Percentiles rank a stretch among this genome's conserved stretches.
Conservation (phyloP, 2,329 filamentous ascomycete species). For the Periconia sp. region DNA sequence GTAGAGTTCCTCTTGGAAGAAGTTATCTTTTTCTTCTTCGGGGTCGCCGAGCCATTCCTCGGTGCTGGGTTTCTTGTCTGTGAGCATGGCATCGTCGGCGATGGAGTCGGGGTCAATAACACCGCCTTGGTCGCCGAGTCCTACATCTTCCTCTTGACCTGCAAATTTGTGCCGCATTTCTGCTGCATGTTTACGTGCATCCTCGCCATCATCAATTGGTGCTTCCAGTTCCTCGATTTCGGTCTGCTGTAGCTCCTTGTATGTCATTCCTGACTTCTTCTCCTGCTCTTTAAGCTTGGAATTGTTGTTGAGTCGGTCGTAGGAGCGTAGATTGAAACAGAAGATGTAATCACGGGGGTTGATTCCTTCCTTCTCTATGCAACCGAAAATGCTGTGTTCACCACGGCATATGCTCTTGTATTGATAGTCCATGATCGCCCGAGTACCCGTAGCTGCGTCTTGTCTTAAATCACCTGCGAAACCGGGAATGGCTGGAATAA, state of each 20-base stretch:
- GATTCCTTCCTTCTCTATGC: conserved; percentile 71
- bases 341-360: conserved; percentile 82
- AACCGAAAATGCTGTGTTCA: conserved; percentile 84
- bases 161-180: conserved; percentile 52
- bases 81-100: conserved; percentile 82
- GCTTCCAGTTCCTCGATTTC: conserved; percentile 86
- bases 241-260: conserved; percentile 83
- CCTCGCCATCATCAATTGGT: conserved; percentile 31
- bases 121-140: conserved; percentile 40
- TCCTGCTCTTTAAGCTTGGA: conserved; percentile 73
- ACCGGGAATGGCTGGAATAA: conserved; percentile 90
- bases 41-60: conserved; percentile 75
- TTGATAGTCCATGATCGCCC: conserved; percentile 97
- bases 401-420: conserved; percentile 95
- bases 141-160: conserved; percentile 43
- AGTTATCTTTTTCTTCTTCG: conserved; percentile 79
- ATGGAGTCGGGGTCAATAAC: conserved; percentile 62
- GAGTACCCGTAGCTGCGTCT: conserved; percentile 78
- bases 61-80: conserved; percentile 62
- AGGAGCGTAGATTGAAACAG: conserved; percentile 90
- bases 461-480: conserved; percentile 90
- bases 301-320: conserved; percentile 88
- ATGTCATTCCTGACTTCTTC: conserved; percentile 77
- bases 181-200: conserved; percentile 48
- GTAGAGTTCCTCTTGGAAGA: conserved; percentile 95